These are phyloP conservation scores for Puccinia coronata DNA, from an alignment of 1,284 basidiomycete genomes.

Conservation along the genomic window DNA sequence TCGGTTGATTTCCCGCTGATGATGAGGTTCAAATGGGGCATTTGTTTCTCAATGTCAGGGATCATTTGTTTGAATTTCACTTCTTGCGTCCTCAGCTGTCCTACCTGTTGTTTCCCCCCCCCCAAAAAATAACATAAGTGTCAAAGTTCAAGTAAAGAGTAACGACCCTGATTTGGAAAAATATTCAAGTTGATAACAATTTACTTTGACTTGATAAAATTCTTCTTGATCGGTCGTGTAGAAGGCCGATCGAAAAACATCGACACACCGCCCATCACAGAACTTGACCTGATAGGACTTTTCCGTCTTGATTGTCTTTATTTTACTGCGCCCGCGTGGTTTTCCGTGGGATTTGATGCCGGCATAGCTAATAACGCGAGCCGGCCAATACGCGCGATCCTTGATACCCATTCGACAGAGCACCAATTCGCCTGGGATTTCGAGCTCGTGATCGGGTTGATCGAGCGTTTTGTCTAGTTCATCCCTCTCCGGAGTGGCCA, in stretches of 20 bases:
- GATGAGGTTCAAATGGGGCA: conserved; percentile 34
- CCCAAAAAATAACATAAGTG: too few species aligned
- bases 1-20: conserved; percentile 31
- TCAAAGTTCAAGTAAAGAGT: conserved; percentile 16
- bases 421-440: conserved; percentile 20
- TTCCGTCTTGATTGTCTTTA: background rate
- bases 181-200: background rate
- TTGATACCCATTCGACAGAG: conserved; percentile 12
- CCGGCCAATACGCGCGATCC: conserved; percentile 36
- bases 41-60: conserved; percentile 12
- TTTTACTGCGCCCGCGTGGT: background rate
- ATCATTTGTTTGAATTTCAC: conserved; percentile 30
- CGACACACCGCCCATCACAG: conserved; percentile 28
- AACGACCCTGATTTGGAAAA: too few species aligned
- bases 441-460: conserved; percentile 22
- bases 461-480: conserved; percentile 10
- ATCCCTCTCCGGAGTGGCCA: background rate
- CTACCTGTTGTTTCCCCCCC: conserved; percentile 24
- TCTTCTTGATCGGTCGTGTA: conserved; percentile 45
- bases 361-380: conserved; percentile 17
- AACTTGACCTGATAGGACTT: conserved; percentile 36
- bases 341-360: conserved; percentile 11
- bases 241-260: conserved; percentile 27
- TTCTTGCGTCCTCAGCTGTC: conserved; percentile 18
- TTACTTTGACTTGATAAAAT: conserved; percentile 43